Evolutionary conservation across 2,329 filamentous ascomycete species (phyloP), one percentile per base, ranked within the genome.

Genomic region (Cryphonectria parasitica): DNA sequence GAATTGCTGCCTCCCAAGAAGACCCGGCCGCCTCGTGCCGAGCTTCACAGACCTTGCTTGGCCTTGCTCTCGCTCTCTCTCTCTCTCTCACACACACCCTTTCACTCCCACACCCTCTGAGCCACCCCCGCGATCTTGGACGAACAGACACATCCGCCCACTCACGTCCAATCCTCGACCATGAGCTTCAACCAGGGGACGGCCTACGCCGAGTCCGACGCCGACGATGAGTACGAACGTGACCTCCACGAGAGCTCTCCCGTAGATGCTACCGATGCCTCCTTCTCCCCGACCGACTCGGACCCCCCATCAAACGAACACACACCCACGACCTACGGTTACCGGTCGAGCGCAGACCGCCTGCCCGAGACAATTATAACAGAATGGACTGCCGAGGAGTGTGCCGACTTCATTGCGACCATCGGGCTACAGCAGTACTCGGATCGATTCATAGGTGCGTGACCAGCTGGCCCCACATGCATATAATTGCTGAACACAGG

Each of bases 301-400:
- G 91, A 93, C 74, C 87, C 90, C 71, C 88, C 88, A 56, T 93
- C 87, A 5, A 84, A 86, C 75, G 91, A 94, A 77, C 92, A 94
- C 79, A 95, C 92, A 10, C 92, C 92, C 28, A 95, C 92, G 64
- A 94, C 91, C 66, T 93, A 92, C 76, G 90, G 89, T 74, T 90
- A 91, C 76, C 89, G 87, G 71, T 85, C 82, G 78, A 89, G 87
- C 77, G 87, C 86, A 77, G 90, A 92, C 79, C 84, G 87, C 68
- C 84, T 92, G 74, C 92, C 92, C 75, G 90, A 92, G 77, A 92
- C 91, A 64, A 88, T 92, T 77, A 92, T 95, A 75, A 90, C 90
- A 43, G 90, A 94, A 76, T 96, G 92, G 92, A 91, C 90, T 1
- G 91, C 90, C 22, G 93, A 97, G 71, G 94, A 98, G 82, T 95